Evolutionary conservation across 495 filamentous ascomycete genomes (phyloP).

Genomic region (Apiosordaria backusii): DNA sequence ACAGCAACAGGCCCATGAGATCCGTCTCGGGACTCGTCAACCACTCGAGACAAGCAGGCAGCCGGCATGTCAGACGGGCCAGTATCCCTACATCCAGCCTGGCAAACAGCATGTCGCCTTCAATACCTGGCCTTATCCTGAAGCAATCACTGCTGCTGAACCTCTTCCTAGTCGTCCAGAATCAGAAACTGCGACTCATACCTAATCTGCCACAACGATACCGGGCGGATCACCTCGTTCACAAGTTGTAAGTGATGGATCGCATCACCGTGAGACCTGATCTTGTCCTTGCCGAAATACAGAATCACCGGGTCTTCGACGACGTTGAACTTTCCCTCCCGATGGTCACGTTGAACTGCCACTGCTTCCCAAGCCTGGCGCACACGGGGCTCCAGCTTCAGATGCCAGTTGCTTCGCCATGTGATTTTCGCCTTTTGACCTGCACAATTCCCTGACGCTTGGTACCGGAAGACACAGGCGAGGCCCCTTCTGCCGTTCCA

Average conservation of each 20-base stretch:
- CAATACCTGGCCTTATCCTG: too few species aligned
- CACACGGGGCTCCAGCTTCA: not conserved
- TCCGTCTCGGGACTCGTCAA: not conserved
- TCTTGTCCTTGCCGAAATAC: not conserved
- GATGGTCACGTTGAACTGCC: not conserved
- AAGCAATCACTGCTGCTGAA: too few species aligned
- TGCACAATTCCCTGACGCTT: not conserved
- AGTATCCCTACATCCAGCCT: not conserved
- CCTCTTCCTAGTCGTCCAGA: too few species aligned
- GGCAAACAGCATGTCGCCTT: not conserved
- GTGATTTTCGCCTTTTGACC: not conserved
- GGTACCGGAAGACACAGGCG: not conserved
- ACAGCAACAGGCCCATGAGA: not conserved
- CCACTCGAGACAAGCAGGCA: not conserved
- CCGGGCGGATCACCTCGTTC: not conserved
- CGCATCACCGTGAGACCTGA: not conserved
- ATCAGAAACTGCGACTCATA: constrained; percentile 13
- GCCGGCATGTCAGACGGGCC: not conserved
- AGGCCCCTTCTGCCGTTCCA: not conserved
- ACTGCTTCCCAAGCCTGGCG: not conserved
- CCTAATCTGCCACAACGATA: not conserved
- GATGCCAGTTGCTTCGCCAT: not conserved
- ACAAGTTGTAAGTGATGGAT: not conserved
- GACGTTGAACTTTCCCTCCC: not conserved
- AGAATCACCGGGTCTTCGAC: not conserved